Evolutionary conservation across 2,329 filamentous ascomycete genomes (phyloP).

Genomic region (Sarocladiaceae sp.): DNA sequence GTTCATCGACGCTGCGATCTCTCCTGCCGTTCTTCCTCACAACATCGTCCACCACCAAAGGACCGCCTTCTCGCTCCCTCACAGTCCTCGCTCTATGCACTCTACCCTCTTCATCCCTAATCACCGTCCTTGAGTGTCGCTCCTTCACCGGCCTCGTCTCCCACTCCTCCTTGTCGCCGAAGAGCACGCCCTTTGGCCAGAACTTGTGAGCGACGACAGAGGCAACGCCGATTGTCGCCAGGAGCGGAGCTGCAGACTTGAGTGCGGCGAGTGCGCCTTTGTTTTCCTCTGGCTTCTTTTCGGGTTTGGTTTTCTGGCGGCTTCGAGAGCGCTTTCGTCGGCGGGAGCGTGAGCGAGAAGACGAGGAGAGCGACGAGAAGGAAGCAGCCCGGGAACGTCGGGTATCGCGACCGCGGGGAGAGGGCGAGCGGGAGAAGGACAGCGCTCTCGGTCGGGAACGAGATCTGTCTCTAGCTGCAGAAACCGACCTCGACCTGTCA

Average conservation of each 20-base stretch:
- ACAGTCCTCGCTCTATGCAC: conserved; percentile 1
- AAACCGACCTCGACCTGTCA: neutral
- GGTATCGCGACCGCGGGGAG: neutral
- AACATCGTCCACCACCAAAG: conserved; percentile 1
- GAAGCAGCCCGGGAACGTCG: neutral
- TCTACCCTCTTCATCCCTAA: conserved; percentile 7
- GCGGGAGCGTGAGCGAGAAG: conserved; percentile 2
- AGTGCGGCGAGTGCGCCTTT: conserved; percentile 17
- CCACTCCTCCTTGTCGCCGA: conserved; percentile 25
- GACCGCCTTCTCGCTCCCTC: neutral
- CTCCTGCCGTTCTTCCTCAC: neutral
- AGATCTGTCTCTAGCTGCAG: neutral
- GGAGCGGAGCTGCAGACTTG: conserved; percentile 24
- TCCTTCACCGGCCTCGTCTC: conserved; percentile 11
- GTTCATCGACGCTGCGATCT: conserved; percentile 1
- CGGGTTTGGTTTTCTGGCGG: neutral
- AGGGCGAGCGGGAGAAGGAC: conserved; percentile 4
- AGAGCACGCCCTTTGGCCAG: conserved; percentile 26
- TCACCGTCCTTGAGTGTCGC: neutral
- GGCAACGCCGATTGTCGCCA: conserved; percentile 29
- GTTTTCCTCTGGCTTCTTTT: conserved; percentile 12
- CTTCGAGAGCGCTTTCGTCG: neutral
- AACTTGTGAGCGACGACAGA: conserved; percentile 27
- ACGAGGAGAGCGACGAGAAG: neutral
- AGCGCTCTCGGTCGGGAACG: neutral